A percentile compares a stretch with the other conserved stretches of the same genome.
Conservation (phyloP, 2,329 filamentous ascomycete species). For the Helotiales sp. region DNA sequence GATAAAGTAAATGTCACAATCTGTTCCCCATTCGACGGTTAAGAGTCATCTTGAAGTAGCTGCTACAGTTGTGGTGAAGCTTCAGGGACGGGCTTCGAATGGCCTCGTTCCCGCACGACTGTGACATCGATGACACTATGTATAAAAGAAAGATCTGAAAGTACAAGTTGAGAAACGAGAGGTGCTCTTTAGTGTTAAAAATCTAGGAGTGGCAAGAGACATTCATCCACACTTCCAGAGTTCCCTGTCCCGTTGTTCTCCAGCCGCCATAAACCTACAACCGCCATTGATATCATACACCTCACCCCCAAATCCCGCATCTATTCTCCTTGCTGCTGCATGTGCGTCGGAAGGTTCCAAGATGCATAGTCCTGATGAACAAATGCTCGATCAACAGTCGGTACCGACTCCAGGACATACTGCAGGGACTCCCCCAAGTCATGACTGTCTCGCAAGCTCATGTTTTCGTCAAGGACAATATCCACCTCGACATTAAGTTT, state of each 20-base stretch:
- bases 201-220: not conserved
- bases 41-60: too few species aligned
- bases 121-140: too few species aligned
- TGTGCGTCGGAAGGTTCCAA: constrained; percentile 44
- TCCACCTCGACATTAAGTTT: constrained; percentile 68
- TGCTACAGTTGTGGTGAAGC: too few species aligned
- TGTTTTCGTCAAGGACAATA: constrained; percentile 59
- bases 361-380: constrained; percentile 48
- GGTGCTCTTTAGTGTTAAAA: not conserved
- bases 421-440: constrained; percentile 68
- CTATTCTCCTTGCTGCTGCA: constrained; percentile 43
- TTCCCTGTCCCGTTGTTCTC: not conserved
- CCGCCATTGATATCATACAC: not conserved
- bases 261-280: not conserved
- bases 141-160: not conserved
- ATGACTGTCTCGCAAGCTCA: constrained; percentile 57
- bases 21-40: too few species aligned
- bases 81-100: too few species aligned
- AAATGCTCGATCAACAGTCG: constrained; percentile 48
- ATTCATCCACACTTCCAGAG: not conserved
- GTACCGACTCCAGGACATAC: constrained; percentile 61
- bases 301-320: not conserved
- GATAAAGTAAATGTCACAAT: not conserved
- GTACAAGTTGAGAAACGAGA: not conserved
- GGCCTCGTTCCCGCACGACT: too few species aligned